Conservation (phyloP, 306 rosid genomes). For the Vicia faba region DNA sequence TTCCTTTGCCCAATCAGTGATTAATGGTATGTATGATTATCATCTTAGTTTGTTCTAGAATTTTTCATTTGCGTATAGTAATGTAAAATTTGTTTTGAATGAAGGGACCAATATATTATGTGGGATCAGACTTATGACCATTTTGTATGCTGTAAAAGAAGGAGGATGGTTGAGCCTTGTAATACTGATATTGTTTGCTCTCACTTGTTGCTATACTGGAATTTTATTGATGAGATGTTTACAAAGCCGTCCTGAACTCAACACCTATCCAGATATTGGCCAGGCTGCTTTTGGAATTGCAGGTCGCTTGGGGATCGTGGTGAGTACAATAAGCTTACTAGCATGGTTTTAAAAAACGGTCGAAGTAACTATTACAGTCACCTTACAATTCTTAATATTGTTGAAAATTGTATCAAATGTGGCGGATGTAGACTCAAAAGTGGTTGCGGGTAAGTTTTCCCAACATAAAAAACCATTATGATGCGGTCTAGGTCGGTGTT, state of each 20-base stretch:
- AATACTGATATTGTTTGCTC: slow-evolving; percentile 47
- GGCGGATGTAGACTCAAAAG: too few species aligned
- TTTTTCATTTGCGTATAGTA: not conserved
- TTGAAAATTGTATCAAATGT: too few species aligned
- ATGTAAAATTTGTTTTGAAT: slow-evolving; percentile 14
- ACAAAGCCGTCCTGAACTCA: slow-evolving; percentile 58
- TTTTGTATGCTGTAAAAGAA: slow-evolving; percentile 70
- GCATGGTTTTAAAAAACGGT: too few species aligned
- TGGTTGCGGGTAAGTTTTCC: too few species aligned
- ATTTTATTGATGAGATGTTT: slow-evolving; percentile 61
- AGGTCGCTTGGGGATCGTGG: slow-evolving; percentile 65
- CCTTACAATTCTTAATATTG: too few species aligned
- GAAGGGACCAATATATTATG: slow-evolving; percentile 75
- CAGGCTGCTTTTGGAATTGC: slow-evolving; percentile 74
- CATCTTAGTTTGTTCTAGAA: not conserved
- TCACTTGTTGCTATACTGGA: slow-evolving; percentile 67
- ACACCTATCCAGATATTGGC: slow-evolving; percentile 81
- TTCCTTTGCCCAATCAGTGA: slow-evolving; percentile 58
- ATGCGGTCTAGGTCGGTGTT: too few species aligned
- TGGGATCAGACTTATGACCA: slow-evolving; percentile 76
- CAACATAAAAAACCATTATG: too few species aligned
- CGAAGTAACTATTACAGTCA: too few species aligned
- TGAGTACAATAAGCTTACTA: slow-evolving; percentile 35
- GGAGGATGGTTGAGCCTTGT: slow-evolving; percentile 73
- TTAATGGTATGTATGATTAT: slow-evolving; percentile 51